phyloP scores from a whole-genome alignment of 169 alveolate genomes.

The Theileria sp. region DNA sequence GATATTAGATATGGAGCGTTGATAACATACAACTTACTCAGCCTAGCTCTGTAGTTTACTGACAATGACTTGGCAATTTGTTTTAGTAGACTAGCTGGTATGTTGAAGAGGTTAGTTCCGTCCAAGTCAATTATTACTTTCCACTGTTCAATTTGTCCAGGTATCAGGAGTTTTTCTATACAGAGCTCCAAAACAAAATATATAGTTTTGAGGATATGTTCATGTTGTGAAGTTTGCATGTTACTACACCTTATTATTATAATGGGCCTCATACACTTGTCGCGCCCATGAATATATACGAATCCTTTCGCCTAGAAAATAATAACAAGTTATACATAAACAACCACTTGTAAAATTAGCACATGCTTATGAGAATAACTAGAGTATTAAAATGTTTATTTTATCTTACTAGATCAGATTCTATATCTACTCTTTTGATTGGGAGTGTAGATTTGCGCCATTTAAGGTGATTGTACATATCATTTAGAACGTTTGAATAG shows the following conservation, averaged over 20 bases:
- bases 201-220: slow-evolving; percentile 36
- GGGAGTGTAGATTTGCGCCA: slow-evolving; percentile 76
- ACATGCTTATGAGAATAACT: not conserved
- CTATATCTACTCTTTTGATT: slow-evolving; percentile 54
- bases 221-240: slow-evolving; percentile 29
- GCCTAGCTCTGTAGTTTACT: slow-evolving; percentile 65
- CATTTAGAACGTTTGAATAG: slow-evolving; percentile 57
- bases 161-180: slow-evolving; percentile 63
- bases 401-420: slow-evolving; percentile 38
- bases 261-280: slow-evolving; percentile 72
- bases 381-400: not conserved
- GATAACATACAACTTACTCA: slow-evolving; percentile 56
- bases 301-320: slow-evolving; percentile 64
- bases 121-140: slow-evolving; percentile 69
- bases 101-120: slow-evolving; percentile 65
- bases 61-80: slow-evolving; percentile 70
- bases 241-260: slow-evolving; percentile 48
- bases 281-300: slow-evolving; percentile 73
- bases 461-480: slow-evolving; percentile 65
- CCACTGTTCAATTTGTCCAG: slow-evolving; percentile 77
- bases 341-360: too few relatives aligned
- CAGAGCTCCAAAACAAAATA: slow-evolving; percentile 60
- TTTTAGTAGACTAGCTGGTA: slow-evolving; percentile 66
- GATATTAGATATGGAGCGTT: slow-evolving; percentile 66
- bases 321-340: not conserved